Evolutionary conservation across 225 moss, liverwort and hornwort species (phyloP).

Genomic region (Bryum argenteum): DNA sequence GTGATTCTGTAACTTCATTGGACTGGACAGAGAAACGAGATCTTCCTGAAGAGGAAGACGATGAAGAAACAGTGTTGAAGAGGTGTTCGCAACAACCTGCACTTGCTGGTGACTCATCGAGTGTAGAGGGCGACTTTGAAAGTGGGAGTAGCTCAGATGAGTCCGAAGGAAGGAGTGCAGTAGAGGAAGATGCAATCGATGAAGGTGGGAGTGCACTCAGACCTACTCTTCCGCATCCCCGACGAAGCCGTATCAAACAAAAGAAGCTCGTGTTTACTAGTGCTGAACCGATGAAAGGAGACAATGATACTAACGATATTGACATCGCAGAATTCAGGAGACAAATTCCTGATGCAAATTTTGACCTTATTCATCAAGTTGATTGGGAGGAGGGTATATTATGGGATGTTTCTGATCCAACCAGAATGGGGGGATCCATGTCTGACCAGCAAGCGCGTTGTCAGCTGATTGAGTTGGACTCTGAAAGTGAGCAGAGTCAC

Average conservation of each 20-base stretch:
- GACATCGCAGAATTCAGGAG: slow-evolving; percentile 56
- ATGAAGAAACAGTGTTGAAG: slow-evolving; percentile 84
- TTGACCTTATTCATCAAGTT: slow-evolving; percentile 82
- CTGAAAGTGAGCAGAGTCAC: slow-evolving; percentile 59
- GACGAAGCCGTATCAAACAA: slow-evolving; percentile 47
- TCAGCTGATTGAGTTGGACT: slow-evolving; percentile 59
- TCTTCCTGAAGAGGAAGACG: slow-evolving; percentile 77
- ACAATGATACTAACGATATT: slow-evolving; percentile 44
- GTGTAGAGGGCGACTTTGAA: slow-evolving; percentile 38
- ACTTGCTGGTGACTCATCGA: slow-evolving; percentile 45
- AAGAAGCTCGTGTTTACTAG: slow-evolving; percentile 52
- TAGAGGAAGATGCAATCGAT: slow-evolving; percentile 41
- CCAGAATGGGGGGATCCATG: slow-evolving; percentile 15
- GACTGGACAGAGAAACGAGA: slow-evolving; percentile 83
- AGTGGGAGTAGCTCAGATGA: slow-evolving; percentile 50
- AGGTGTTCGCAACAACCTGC: slow-evolving; percentile 51
- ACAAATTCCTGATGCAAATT: slow-evolving; percentile 74
- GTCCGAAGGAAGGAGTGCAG: slow-evolving; percentile 48
- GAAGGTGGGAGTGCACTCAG: slow-evolving; percentile 17
- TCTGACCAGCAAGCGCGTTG: slow-evolving; percentile 19
- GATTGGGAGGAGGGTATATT: slow-evolving; percentile 89
- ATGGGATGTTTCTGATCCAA: slow-evolving; percentile 63
- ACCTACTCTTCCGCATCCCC: slow-evolving; percentile 33
- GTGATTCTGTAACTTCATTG: slow-evolving; percentile 62
- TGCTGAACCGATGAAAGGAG: slow-evolving; percentile 78